Percentiles rank a stretch among this genome's conserved stretches.
Conservation (phyloP, 495 filamentous ascomycete species). For the Neurospora sp. region DNA sequence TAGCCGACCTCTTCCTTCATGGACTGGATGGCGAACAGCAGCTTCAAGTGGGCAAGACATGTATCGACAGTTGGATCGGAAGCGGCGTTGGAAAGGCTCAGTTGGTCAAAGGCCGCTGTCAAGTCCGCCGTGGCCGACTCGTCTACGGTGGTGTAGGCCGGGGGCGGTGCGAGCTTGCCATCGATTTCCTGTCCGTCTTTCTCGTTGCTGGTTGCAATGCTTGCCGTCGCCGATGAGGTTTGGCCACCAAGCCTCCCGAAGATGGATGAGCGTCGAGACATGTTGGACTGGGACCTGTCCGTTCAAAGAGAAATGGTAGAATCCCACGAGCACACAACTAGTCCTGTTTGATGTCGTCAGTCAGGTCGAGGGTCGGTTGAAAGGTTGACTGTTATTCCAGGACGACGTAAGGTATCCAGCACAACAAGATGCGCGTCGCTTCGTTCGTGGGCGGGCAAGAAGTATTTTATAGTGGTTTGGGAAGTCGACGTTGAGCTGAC, state of each 20-base stretch:
- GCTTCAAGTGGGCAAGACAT: conserved; percentile 67
- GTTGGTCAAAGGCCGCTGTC: conserved; percentile 31
- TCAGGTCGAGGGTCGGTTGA: not conserved
- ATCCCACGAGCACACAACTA: not conserved
- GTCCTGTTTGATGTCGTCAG: not conserved
- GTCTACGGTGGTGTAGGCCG: conserved; percentile 1
- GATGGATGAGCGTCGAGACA: conserved; percentile 3
- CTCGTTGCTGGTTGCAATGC: not conserved
- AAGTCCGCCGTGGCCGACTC: conserved; percentile 15
- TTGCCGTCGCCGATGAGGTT: not conserved
- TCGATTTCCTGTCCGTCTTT: not conserved
- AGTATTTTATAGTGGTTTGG: not conserved
- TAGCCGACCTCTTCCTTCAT: conserved; percentile 57
- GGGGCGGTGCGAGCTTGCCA: not conserved
- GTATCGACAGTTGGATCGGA: conserved; percentile 25
- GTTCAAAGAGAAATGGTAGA: not conserved
- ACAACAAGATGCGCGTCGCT: not conserved
- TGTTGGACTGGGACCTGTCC: not conserved
- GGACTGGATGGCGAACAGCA: conserved; percentile 59
- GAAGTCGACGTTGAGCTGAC: not conserved
- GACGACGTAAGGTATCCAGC: not conserved
- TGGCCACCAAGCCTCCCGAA: not conserved
- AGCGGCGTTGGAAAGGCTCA: conserved; percentile 21
- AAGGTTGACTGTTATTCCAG: not conserved
- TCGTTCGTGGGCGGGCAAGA: not conserved